Percentiles rank a stretch among this genome's conserved stretches.
Evolutionary conservation across 306 rosid species (phyloP).

Genomic region (Lithocarpus polystachyus): DNA sequence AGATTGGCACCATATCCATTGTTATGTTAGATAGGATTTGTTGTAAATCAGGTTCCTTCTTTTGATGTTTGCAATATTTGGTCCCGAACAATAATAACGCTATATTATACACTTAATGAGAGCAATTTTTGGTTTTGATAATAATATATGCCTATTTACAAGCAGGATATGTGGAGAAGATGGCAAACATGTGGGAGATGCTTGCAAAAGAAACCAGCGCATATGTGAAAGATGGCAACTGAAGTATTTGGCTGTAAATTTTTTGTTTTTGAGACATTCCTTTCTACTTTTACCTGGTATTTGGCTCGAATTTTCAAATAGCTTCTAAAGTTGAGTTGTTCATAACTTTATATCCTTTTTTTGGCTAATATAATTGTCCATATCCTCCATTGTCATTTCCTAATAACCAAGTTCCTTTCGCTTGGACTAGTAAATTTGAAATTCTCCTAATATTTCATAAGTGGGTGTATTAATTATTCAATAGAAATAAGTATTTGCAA

Average conservation of each 20-base stretch:
- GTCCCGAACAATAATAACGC: neutral
- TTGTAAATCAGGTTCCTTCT: neutral
- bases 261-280: conserved; percentile 7
- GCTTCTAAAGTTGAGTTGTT: neutral
- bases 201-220: conserved; percentile 62
- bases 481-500: too few species aligned
- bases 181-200: too few species aligned
- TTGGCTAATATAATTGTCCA: too few species aligned
- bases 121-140: neutral
- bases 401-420: too few species aligned
- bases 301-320: conserved; percentile 4
- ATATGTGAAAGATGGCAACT: conserved; percentile 49
- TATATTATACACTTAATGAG: neutral
- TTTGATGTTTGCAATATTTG: neutral
- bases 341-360: neutral
- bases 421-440: too few species aligned
- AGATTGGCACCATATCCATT: too few species aligned
- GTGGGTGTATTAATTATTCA: too few species aligned
- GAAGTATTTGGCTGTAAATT: conserved; percentile 40
- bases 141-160: neutral
- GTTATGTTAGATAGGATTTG: conserved; percentile 38
- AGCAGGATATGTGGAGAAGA: too few species aligned
- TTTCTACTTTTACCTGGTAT: neutral
- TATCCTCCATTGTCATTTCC: neutral
- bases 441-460: too few species aligned